A percentile compares a stretch with the other conserved stretches of the same genome.
Conservation (phyloP, 2,329 filamentous ascomycete species). For the Whalleya microplaca region DNA sequence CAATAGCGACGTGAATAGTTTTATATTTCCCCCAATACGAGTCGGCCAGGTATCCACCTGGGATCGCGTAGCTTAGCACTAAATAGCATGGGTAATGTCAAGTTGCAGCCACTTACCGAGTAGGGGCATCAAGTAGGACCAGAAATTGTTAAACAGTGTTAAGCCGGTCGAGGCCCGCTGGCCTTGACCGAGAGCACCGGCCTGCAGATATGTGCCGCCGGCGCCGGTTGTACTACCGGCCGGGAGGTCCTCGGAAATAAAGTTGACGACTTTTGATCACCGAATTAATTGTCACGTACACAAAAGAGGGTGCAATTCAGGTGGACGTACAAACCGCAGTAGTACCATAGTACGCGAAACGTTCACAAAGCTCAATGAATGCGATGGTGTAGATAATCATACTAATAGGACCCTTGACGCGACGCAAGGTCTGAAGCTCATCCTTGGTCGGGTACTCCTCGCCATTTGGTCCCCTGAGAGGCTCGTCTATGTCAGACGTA, state of each 20-base stretch:
- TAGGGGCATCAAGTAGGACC: slow-evolving; percentile 38
- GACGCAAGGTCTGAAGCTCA: slow-evolving; percentile 54
- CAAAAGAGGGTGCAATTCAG: background rate
- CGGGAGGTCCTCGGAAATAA: slow-evolving; percentile 63
- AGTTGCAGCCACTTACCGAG: slow-evolving; percentile 26
- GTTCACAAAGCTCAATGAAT: slow-evolving; percentile 67
- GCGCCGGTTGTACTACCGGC: slow-evolving; percentile 58
- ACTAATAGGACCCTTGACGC: slow-evolving; percentile 57
- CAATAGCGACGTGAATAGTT: slow-evolving; percentile 63
- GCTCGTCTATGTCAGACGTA: slow-evolving; percentile 24
- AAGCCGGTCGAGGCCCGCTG: slow-evolving; percentile 54
- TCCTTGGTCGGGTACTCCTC: slow-evolving; percentile 56
- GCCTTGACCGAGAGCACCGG: slow-evolving; percentile 52
- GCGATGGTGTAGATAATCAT: slow-evolving; percentile 62
- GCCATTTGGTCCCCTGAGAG: slow-evolving; percentile 34
- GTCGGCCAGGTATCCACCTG: slow-evolving; percentile 57
- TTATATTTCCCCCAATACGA: slow-evolving; percentile 65
- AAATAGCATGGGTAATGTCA: background rate
- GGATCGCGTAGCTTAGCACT: background rate
- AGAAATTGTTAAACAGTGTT: slow-evolving; percentile 36
- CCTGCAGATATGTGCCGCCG: slow-evolving; percentile 41
- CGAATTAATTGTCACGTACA: slow-evolving; percentile 16
- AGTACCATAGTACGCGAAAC: slow-evolving; percentile 68
- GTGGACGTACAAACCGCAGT: slow-evolving; percentile 58
- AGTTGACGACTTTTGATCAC: slow-evolving; percentile 56